Base-by-base conservation (phyloP, 163 green algal genomes). In the Volvox carteri region DNA sequence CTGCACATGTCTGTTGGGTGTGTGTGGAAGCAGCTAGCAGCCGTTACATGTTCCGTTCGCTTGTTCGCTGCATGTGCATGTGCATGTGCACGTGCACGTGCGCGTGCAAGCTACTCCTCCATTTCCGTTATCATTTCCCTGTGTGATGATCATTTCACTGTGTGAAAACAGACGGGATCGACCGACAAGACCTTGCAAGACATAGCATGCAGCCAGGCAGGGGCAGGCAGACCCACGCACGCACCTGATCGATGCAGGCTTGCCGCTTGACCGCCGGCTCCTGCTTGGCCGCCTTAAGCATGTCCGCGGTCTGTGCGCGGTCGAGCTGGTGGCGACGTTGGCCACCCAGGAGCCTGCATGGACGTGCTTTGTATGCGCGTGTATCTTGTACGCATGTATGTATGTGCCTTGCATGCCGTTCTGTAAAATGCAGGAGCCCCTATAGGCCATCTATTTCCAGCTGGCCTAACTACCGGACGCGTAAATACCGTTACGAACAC, bases 291-390 rank as follows among this genome's bases (percentile, higher is more conserved):
- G 86, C 58, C 28, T 84, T 90, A 86, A 95, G 94, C 88, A 95
- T 95, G 21, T 73, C 65, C 23, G 70, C 78, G 52, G n/a, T 85
- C 90, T 97, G 93, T 21, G 84, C 44, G 48, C 91, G 84, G 72
- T 94, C 92, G 52, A 97, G 91, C 90, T 95, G 94, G 21, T 92
- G 84, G 23, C 81, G 81, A 48, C 92, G 90, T 92, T 97, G 95
- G 5, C 92, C 93, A 0, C 86, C 72, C 4, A 90, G 78, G 8
- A 95, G 90, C 3, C 37, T 91, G 86, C 44, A 1, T 25, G 0
- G 25, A 9, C 23, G 37, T 54, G 28, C 48, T 14, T 14, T 14
- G 48, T 11, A 14, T 11, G 48, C 48, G 48, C 12, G 48, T 11
- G 48, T 11, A 58, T 14, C 12, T 11, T 58, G 48, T 14, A 14